Base-by-base conservation (phyloP, 2,329 filamentous ascomycete species). In the Fusarium lateritium region DNA sequence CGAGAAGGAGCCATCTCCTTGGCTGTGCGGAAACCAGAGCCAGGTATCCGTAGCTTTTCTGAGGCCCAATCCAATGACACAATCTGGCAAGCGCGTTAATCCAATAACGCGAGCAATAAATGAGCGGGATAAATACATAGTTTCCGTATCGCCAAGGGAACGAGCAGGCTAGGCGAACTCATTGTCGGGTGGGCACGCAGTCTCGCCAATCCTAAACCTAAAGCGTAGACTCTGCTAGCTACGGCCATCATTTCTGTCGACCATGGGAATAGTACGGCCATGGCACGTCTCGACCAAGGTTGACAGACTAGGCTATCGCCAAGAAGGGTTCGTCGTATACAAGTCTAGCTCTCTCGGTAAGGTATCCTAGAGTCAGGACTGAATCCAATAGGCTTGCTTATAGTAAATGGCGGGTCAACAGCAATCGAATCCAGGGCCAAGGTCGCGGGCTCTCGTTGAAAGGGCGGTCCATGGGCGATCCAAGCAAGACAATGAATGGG, bases 361-460 rank as follows among this genome's bases (percentile, higher is more conserved):
- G 43, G 52, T 58, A 62, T 45, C 40, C 56, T 49, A 44, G 53
- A 62, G 53, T 21, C 15, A 28, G 31, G 21, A 54, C 14, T 21
- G 43, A 40, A 39, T 39, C 40, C 43, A 62, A 67, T 55, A 64
- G 52, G 51, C 62, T 39, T 67, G 44, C 39, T 49, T 28, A 28
- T 24, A 52, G 28, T 17, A 44, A 55, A 53, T 46, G 54, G 66
- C 56, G 66, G 67, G 66, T 70, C 67, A 13, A 56, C 24, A 62
- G 59, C 54, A 69, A 42, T 62, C 47, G 36, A 68, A 52, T 70
- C 67, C 67, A 65, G 63, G 67, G 67, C 67, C 67, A 70, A 70
- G 67, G 67, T 68, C 49, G 67, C 24, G 67, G 67, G 63, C 67
- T 70, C 67, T 34, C 31, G 53, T 38, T 26, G 33, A 61, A 65